Conservation (phyloP, 164 flowering plant species). For the Aristolochia californica region DNA sequence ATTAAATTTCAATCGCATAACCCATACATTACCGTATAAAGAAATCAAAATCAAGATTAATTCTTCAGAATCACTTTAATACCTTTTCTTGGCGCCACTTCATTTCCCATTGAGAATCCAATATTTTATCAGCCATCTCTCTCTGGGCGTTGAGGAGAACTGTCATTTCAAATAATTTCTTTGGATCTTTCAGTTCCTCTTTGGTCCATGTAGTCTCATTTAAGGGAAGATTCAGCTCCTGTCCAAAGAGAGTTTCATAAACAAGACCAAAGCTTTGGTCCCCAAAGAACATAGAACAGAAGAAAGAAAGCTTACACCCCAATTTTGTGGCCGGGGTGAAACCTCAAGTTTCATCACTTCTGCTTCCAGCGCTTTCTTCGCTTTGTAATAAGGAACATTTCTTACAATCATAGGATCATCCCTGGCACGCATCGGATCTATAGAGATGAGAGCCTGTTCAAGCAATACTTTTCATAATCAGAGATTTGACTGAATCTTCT, state of each 20-base stretch:
- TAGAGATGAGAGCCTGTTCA: conserved; percentile 62
- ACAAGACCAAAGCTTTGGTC: too few species aligned
- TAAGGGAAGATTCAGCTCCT: conserved; percentile 83
- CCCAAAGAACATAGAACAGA: neutral
- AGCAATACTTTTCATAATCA: conserved; percentile 4
- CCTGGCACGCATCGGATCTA: conserved; percentile 86
- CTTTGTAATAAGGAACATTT: conserved; percentile 76
- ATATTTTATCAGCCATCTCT: conserved; percentile 73
- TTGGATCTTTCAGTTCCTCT: conserved; percentile 83
- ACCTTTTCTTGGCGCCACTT: conserved; percentile 96
- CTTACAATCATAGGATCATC: conserved; percentile 81
- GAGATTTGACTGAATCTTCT: neutral
- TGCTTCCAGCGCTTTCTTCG: conserved; percentile 67
- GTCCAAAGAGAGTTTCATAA: conserved; percentile 8
- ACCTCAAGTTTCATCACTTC: conserved; percentile 83
- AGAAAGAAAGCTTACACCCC: conserved; percentile 57
- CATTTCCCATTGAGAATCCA: conserved; percentile 87
- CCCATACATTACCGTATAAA: neutral
- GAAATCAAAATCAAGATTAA: neutral
- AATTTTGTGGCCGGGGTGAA: conserved; percentile 80
- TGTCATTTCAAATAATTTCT: conserved; percentile 78
- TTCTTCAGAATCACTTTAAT: too few species aligned
- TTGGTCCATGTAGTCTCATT: conserved; percentile 75
- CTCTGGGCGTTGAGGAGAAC: conserved; percentile 90
- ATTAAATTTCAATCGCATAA: neutral